Conservation (phyloP, 352 stramenopile species). For the Phytopythium mirpurense region DNA sequence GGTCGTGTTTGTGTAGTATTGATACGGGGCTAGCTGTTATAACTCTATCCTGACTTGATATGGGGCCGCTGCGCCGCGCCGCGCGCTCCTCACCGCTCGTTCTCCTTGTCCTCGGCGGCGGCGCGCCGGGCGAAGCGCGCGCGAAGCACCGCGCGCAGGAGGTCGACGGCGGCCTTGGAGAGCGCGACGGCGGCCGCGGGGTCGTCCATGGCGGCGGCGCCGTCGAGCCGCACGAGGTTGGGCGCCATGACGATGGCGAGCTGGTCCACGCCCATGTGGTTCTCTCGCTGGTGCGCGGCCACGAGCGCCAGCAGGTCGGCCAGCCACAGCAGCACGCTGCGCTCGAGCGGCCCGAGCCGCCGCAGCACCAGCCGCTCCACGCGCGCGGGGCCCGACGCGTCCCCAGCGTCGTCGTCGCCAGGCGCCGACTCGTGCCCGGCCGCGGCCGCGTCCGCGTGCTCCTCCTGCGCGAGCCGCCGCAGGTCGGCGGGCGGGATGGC, state of each 20-base stretch:
- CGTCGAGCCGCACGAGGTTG: slow-evolving; percentile 86
- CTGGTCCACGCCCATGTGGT: slow-evolving; percentile 89
- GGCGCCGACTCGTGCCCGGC: neutral
- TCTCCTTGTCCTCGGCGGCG: slow-evolving; percentile 1
- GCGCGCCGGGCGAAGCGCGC: slow-evolving; percentile 18
- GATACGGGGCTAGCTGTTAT: too few relatives aligned
- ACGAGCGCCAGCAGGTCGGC: slow-evolving; percentile 75
- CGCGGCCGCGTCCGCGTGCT: neutral
- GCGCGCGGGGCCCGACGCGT: slow-evolving; percentile 13
- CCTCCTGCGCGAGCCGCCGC: slow-evolving; percentile 38
- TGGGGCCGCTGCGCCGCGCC: too few relatives aligned
- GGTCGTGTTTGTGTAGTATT: too few relatives aligned
- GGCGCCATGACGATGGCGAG: slow-evolving; percentile 87
- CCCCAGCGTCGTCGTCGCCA: neutral
- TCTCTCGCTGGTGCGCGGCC: slow-evolving; percentile 58
- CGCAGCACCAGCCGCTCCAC: slow-evolving; percentile 33
- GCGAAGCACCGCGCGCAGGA: slow-evolving; percentile 55
- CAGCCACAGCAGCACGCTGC: slow-evolving; percentile 74
- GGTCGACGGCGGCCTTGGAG: slow-evolving; percentile 81
- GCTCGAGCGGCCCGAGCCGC: slow-evolving; percentile 51
- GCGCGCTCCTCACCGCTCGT: slow-evolving; percentile 4
- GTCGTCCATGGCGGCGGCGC: slow-evolving; percentile 34
- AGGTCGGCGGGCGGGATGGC: slow-evolving; percentile 68
- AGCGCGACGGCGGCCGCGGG: slow-evolving; percentile 80
- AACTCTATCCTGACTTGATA: too few relatives aligned